Percentiles rank a stretch among this genome's conserved stretches.
Evolutionary conservation across 305 asterid genomes (phyloP).

Genomic region (Solanum hybrid): DNA sequence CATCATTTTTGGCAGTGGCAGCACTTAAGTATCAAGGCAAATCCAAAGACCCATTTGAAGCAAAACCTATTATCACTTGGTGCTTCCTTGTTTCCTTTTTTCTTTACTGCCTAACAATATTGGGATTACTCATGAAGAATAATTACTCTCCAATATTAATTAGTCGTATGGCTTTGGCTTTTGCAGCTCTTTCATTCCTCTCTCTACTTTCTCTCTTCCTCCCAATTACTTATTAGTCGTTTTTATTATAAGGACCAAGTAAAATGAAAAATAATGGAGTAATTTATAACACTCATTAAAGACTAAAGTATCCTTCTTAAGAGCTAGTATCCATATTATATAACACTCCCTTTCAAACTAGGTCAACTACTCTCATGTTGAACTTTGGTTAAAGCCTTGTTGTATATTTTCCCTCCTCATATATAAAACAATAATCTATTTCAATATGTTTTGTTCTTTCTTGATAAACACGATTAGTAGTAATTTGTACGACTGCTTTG

Average conservation of each 20-base stretch:
- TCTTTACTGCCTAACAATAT: neutral
- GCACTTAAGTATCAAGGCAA: neutral
- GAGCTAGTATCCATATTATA: neutral
- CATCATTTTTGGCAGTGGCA: neutral
- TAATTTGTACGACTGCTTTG: neutral
- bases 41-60: neutral
- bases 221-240: neutral
- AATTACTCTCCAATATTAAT: neutral
- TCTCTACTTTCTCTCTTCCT: neutral
- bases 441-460: neutral
- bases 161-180: neutral
- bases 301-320: neutral
- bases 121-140: neutral
- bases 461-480: neutral
- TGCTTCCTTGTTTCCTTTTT: neutral
- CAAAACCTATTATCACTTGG: neutral
- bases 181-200: neutral
- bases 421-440: neutral
- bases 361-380: neutral
- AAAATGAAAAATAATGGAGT: neutral
- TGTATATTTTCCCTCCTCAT: neutral
- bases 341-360: neutral
- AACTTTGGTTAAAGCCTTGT: neutral
- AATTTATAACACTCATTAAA: neutral
- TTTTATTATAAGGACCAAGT: neutral